Evolutionary conservation across 495 filamentous ascomycete genomes (phyloP).

Genomic region (Xylaria palmicola): DNA sequence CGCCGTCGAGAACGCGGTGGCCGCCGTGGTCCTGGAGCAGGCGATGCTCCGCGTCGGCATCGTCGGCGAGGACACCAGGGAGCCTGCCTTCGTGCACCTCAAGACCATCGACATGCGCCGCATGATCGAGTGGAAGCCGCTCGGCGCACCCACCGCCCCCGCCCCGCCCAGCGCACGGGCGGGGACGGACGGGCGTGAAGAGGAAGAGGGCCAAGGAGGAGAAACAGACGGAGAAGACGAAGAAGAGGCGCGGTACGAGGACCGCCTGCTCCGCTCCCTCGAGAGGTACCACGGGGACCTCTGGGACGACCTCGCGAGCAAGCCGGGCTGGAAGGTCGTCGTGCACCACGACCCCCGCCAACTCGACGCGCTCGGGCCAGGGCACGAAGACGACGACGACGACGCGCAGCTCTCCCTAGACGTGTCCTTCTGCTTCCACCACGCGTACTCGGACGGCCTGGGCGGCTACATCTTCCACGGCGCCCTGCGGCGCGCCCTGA

Average conservation of each 20-base stretch:
- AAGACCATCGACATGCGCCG: conserved; percentile 23
- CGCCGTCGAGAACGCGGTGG: conserved; percentile 26
- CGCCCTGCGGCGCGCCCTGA: conserved; percentile 26
- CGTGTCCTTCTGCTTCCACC: conserved; percentile 32
- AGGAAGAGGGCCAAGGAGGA: neutral
- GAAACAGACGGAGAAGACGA: neutral
- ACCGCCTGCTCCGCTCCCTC: conserved; percentile 18
- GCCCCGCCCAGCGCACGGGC: neutral
- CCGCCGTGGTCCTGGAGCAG: conserved; percentile 26
- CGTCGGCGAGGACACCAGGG: conserved; percentile 24
- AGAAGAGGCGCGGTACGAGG: conserved; percentile 5
- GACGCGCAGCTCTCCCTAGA: conserved; percentile 14
- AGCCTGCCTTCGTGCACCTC: conserved; percentile 25
- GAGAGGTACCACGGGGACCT: conserved; percentile 26
- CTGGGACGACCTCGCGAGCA: conserved; percentile 26
- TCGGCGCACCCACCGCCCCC: neutral
- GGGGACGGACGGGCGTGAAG: neutral
- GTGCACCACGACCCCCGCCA: conserved; percentile 18
- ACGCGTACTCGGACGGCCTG: conserved; percentile 31
- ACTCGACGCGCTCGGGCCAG: neutral
- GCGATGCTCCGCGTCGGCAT: conserved; percentile 31
- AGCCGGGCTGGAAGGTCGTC: conserved; percentile 32
- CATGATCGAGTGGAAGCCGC: conserved; percentile 23
- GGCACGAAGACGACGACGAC: neutral
- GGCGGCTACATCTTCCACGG: conserved; percentile 30